Evolutionary conservation across 2,329 filamentous ascomycete species (phyloP), one percentile per base, ranked within the genome.

Genomic region (Cordyceps pruinosa): DNA sequence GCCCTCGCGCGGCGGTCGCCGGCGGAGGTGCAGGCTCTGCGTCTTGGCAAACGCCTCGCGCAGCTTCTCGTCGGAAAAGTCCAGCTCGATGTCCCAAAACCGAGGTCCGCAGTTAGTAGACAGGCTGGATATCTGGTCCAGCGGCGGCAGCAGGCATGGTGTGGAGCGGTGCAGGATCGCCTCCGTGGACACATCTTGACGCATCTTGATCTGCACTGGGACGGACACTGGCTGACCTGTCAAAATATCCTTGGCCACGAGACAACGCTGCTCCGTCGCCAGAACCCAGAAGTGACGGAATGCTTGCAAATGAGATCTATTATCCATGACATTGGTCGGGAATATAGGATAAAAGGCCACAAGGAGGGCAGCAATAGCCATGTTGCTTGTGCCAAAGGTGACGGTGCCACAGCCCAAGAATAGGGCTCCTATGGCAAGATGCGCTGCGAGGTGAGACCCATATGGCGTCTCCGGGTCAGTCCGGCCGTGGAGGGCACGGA

Each of bases 261-360:
- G 81, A 68, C 93, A 97, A 52, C 95, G 84, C 10, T 90, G 84
- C 66, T 99, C 94, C 0, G 89, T 87, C 1, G 94, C 94, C 4
- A 99, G 79, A 12, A 96, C 93, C 94, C 94, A 99, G 67, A 99
- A 89, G 72, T 99, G 93, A 5, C 95, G 85, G 75, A 99, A 94
- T 4, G 95, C 94, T 74, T 99, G 94, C 6, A 99, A 79, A 66
- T 99, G 94, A 12, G 90, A 91, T 62, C 89, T 88, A 68, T 97
- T 97, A 73, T 99, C 94, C 66, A 96, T 88, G 2, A 97, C 89
- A 30, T 84, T 87, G 10, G 84, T 87, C 0, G 94, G 94, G 69
- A 96, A 97, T 21, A 97, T 80, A 0, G 94, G 94, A 67, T 99
- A 99, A 70, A 99, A 96, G 1, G 94, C 88, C 44, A 94, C 87